Conservation (phyloP, 305 asterid species). For the Fraxinus platypoda region DNA sequence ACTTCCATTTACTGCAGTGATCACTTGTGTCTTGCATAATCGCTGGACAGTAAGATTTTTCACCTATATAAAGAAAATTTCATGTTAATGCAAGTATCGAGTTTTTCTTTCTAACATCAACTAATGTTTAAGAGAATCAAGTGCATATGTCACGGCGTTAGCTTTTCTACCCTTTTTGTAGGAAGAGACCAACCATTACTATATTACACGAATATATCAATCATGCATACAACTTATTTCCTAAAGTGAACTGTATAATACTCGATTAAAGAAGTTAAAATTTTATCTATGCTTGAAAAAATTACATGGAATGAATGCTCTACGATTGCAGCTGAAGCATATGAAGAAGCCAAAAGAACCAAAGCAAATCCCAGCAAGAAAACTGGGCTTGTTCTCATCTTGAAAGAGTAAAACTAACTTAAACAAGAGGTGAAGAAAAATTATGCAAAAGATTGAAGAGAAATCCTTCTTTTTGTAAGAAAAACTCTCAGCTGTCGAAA, state of each 20-base stretch:
- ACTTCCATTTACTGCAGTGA: constrained; percentile 60
- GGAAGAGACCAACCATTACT: not conserved
- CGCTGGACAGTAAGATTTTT: constrained; percentile 43
- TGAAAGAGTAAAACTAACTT: not conserved
- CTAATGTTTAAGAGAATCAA: not conserved
- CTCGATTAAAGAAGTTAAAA: not conserved
- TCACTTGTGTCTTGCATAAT: constrained; percentile 47
- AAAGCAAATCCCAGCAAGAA: constrained; percentile 28
- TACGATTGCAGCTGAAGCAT: constrained; percentile 49
- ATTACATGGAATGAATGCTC: constrained; percentile 60
- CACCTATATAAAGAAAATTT: constrained; percentile 35
- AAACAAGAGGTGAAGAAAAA: not conserved
- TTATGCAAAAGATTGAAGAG: constrained; percentile 16
- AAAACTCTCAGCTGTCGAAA: not conserved
- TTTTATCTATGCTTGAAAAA: not conserved
- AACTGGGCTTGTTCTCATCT: constrained; percentile 22
- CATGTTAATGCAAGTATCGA: not conserved
- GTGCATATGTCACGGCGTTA: not conserved
- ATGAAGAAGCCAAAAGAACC: constrained; percentile 26
- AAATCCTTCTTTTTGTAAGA: constrained; percentile 23
- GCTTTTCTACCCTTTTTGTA: not conserved
- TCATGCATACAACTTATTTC: not conserved
- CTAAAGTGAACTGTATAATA: not conserved
- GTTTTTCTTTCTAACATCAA: not conserved
- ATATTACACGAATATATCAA: not conserved